Conservation (phyloP, 2,329 filamentous ascomycete genomes). For the Cyanodermella asteris region DNA sequence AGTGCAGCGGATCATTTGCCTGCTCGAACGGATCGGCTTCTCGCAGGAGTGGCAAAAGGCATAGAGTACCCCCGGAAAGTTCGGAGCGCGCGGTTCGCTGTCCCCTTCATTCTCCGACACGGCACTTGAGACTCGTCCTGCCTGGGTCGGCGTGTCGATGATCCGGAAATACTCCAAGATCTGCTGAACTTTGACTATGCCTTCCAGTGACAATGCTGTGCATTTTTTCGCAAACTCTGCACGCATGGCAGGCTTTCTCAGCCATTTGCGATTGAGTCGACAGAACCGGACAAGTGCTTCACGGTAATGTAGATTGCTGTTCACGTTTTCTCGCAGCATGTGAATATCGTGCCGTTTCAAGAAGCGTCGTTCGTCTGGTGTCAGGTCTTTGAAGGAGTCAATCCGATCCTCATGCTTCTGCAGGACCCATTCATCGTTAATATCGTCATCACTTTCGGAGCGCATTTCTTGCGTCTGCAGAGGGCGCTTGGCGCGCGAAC, state of each 20-base stretch:
- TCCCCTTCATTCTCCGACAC: too few species aligned
- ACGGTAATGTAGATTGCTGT: constrained; percentile 13
- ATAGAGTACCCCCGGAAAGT: too few species aligned
- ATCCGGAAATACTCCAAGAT: too few species aligned
- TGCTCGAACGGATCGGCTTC: too few species aligned
- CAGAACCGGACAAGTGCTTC: constrained; percentile 20
- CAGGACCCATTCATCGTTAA: constrained; percentile 17
- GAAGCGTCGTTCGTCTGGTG: constrained; percentile 13
- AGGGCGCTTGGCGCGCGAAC: constrained; percentile 17
- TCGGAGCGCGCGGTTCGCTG: too few species aligned
- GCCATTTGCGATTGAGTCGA: constrained; percentile 3
- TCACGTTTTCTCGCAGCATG: constrained; percentile 13
- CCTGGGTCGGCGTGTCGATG: too few species aligned
- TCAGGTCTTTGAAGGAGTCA: constrained; percentile 10
- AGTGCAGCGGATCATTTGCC: too few species aligned
- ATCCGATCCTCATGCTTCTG: constrained; percentile 12
- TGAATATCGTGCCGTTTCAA: constrained; percentile 9
- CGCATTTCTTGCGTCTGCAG: constrained; percentile 17
- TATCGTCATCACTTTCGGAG: constrained; percentile 22
- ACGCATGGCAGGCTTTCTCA: background rate
- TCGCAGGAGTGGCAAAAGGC: too few species aligned
- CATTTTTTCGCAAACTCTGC: background rate
- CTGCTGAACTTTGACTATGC: background rate
- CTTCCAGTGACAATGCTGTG: background rate
- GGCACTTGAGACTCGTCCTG: too few species aligned